Evolutionary conservation across 2,329 filamentous ascomycete genomes (phyloP).

Genomic region (Hypoxylon sp.): DNA sequence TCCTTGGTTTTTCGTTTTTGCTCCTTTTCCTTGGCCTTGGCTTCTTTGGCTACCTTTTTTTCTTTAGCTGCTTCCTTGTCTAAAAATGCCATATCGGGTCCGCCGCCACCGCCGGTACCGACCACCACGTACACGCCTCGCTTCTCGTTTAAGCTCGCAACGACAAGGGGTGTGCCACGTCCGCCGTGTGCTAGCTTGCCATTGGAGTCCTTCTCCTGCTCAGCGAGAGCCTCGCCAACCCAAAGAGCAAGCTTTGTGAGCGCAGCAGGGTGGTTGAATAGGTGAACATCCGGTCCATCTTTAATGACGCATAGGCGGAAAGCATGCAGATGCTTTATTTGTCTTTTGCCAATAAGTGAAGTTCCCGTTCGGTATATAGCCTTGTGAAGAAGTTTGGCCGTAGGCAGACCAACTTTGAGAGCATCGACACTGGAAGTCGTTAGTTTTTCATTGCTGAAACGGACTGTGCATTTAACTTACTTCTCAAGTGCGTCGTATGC

Average conservation of each 20-base stretch:
- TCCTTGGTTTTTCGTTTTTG: slow-evolving; percentile 65
- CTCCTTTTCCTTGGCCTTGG: slow-evolving; percentile 69
- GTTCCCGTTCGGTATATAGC: slow-evolving; percentile 95
- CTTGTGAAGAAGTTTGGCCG: slow-evolving; percentile 87
- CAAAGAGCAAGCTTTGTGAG: slow-evolving; percentile 93
- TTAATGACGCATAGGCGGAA: slow-evolving; percentile 97
- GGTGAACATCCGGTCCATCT: slow-evolving; percentile 87
- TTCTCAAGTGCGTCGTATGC: slow-evolving; percentile 77
- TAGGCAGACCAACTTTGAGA: slow-evolving; percentile 78
- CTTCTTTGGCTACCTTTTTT: slow-evolving; percentile 68
- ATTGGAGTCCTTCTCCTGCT: slow-evolving; percentile 82
- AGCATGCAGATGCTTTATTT: slow-evolving; percentile 89
- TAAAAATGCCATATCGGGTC: slow-evolving; percentile 73
- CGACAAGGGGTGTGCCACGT: slow-evolving; percentile 83
- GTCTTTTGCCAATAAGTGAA: slow-evolving; percentile 88
- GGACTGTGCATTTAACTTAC: slow-evolving; percentile 54
- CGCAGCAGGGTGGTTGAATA: slow-evolving; percentile 93
- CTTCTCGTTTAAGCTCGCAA: slow-evolving; percentile 87
- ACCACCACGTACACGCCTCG: slow-evolving; percentile 91
- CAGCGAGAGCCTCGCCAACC: slow-evolving; percentile 90
- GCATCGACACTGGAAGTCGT: slow-evolving; percentile 71
- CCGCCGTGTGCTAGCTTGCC: slow-evolving; percentile 74
- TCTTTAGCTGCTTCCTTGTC: slow-evolving; percentile 73
- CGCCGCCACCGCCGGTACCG: slow-evolving; percentile 87
- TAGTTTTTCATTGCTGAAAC: slow-evolving; percentile 34